phyloP scores from a whole-genome alignment of 2,329 filamentous ascomycete genomes.

The Lachnellula willkommii region DNA sequence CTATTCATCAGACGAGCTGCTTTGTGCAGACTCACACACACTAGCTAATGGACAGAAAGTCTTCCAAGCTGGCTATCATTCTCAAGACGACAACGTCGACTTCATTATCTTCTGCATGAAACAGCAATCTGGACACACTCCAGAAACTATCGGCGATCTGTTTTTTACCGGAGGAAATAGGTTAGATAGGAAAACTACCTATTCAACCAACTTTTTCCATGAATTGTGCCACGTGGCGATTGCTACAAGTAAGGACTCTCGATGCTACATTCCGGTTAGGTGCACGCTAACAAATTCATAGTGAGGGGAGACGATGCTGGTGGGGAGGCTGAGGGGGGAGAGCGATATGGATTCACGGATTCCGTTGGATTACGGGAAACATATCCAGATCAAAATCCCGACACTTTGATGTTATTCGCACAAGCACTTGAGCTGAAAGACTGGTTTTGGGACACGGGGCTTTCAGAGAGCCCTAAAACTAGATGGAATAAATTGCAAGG shows the following conservation, averaged over 20 bases:
- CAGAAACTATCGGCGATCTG: background rate
- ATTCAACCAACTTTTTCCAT: background rate
- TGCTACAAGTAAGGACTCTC: background rate
- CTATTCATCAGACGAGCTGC: background rate
- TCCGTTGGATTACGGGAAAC: background rate
- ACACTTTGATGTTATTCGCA: background rate
- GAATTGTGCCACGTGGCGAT: background rate
- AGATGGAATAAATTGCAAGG: background rate
- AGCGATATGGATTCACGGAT: background rate
- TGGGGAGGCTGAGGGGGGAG: background rate
- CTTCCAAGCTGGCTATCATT: background rate
- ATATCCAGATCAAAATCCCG: background rate
- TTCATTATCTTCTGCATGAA: background rate
- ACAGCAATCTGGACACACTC: background rate
- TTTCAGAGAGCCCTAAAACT: background rate
- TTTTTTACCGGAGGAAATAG: background rate
- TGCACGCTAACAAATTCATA: background rate
- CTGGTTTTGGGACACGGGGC: background rate
- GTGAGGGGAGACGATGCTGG: background rate
- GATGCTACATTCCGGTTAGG: background rate
- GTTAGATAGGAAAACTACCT: background rate
- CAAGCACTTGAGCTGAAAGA: background rate
- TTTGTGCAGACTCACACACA: background rate
- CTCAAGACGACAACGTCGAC: background rate
- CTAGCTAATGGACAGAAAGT: background rate